phyloP scores from a whole-genome alignment of 257 asterid species.

The Forsythia suspensa region DNA sequence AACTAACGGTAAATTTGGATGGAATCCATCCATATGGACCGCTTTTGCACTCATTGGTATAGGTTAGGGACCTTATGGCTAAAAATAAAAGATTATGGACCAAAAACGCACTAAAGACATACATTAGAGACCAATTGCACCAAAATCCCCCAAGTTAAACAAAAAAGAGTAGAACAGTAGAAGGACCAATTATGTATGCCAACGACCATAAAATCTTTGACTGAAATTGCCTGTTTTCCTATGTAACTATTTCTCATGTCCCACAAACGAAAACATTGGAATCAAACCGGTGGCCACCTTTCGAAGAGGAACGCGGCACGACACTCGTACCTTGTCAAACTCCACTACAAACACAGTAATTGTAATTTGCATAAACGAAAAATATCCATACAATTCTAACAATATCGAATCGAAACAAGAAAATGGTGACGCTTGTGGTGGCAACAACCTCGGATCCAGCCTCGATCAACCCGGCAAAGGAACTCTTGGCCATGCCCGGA shows the following conservation, averaged over 20 bases:
- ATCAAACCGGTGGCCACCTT: neutral
- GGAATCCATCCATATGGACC: too few species aligned
- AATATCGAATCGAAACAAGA: neutral
- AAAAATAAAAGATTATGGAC: too few species aligned
- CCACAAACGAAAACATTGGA: neutral
- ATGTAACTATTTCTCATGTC: neutral
- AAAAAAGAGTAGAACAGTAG: too few species aligned
- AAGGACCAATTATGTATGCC: too few species aligned
- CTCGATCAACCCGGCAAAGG: slow-evolving; percentile 78
- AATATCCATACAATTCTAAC: neutral
- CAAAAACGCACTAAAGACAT: too few species aligned
- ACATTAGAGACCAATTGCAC: too few species aligned
- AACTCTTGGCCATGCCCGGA: slow-evolving; percentile 72
- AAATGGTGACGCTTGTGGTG: slow-evolving; percentile 81
- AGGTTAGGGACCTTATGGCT: too few species aligned
- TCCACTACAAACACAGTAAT: neutral
- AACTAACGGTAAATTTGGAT: too few species aligned
- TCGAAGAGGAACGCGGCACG: neutral
- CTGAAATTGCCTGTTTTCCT: too few species aligned
- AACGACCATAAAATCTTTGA: too few species aligned
- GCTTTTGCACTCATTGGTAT: too few species aligned
- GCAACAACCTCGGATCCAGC: slow-evolving; percentile 89
- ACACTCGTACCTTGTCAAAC: neutral
- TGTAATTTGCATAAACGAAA: neutral
- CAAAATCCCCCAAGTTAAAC: too few species aligned